Conservation (phyloP, 257 asterid genomes). For the Fraxinus excelsior region DNA sequence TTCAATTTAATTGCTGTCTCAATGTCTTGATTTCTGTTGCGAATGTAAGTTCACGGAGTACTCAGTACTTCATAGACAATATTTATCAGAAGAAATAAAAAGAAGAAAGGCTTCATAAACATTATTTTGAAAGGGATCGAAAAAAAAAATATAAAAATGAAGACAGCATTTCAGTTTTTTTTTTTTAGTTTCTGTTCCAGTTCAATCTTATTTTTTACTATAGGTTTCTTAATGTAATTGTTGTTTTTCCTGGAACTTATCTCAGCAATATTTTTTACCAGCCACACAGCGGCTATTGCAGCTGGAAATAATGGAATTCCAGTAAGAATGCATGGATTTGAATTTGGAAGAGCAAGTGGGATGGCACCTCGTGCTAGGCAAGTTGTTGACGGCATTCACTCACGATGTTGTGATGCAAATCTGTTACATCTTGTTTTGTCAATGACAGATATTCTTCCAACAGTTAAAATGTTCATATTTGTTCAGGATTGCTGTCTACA, state of each 20-base stretch:
- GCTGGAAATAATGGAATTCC: conserved; percentile 99
- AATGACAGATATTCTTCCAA: conserved; percentile 7
- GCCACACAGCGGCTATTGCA: conserved; percentile 96
- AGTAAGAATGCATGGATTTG: conserved; percentile 90
- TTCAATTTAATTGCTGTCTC: not conserved
- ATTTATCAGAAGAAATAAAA: not conserved
- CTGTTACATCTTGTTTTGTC: conserved; percentile 11
- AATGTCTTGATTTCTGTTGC: not conserved
- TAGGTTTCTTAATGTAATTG: not conserved
- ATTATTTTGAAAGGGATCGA: not conserved
- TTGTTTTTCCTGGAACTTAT: not conserved
- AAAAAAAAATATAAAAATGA: not conserved
- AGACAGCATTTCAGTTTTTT: not conserved
- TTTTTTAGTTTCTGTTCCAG: not conserved
- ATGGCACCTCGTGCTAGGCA: conserved; percentile 99
- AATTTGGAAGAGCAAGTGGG: conserved; percentile 98
- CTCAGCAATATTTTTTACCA: conserved; percentile 30
- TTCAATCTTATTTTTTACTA: not conserved
- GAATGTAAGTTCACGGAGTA: not conserved
- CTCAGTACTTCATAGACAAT: not conserved
- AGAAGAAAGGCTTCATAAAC: not conserved
- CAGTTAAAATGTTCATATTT: conserved; percentile 25
- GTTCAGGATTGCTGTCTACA: conserved; percentile 94
- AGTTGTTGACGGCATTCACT: conserved; percentile 19
- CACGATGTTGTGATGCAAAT: not conserved